Evolutionary conservation across 352 stramenopile genomes (phyloP), one percentile per base, ranked within the genome.

Genomic region (Phytophthora pini): DNA sequence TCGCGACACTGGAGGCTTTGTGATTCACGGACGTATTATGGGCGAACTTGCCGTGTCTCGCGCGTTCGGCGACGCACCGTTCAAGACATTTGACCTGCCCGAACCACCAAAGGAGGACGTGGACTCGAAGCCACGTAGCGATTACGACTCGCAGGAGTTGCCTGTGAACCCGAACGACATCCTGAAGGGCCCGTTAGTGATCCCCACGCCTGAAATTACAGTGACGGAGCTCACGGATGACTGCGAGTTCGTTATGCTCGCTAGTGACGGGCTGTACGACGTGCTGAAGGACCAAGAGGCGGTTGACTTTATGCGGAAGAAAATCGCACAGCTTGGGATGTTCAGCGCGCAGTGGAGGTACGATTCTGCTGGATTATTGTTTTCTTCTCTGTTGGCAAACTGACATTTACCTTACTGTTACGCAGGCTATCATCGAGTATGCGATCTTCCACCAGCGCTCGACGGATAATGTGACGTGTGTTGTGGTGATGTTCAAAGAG

Each of bases 1-100:
- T 80, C 81, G 95, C 44, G 93, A 98, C n/a, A 97, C 95, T 5
- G 96, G 96, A 1, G 92, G 85, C 1, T 94, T 95, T 79, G 87
- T 95, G 24, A 94, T 95, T 46, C 84, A 95, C 40, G 87, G 87
- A 32, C 90, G 97, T 48, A 97, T 99, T 48, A 99, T 99, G 96
- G 87, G 87, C 26, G 85, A 95, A 61, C 70, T 95, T 5, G 87
- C 87, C 0, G 87, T 95, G 41, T 94, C 87, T 8, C 74, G 87
- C 13, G 87, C 87, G 1, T 95, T 95, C 55, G 87, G 87, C 9
- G 97, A 99, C 72, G 95, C 93, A 60, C 97, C 97, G 26, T 99
- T 99, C 75, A 99, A 99, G 79, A 96, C 89, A 40, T 93, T 93
- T 61, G 87, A 95, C 24, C 50, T 88, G 2, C 61, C 75, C 0